These are phyloP conservation scores for Xenoacremonium recifei DNA, from an alignment of 2,329 filamentous ascomycete species.

Conservation along the genomic window DNA sequence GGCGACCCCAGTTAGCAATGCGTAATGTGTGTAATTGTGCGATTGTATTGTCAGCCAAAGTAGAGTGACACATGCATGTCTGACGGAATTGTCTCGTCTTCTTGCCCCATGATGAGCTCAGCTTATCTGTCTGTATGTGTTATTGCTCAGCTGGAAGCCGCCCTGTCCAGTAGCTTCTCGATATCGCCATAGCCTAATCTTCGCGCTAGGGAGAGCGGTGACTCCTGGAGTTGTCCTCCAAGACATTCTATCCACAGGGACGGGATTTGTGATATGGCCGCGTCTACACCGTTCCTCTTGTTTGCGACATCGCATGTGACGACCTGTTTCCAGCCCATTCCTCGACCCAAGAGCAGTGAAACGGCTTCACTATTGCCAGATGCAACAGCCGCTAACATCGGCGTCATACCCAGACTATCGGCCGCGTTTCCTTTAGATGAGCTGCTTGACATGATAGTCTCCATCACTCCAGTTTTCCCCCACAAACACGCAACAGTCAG, in stretches of 20 bases:
- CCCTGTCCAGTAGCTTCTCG: neutral
- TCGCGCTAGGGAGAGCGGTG: neutral
- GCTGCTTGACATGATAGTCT: neutral
- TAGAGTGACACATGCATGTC: no score
- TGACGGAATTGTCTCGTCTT: neutral
- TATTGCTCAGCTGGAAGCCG: neutral
- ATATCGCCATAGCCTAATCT: neutral
- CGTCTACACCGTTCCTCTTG: no score
- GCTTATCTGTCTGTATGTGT: neutral
- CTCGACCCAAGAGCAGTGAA: neutral
- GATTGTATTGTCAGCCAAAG: no score
- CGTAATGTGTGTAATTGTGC: no score
- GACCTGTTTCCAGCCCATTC: no score
- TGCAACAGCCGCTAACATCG: neutral
- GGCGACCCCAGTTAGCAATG: no score
- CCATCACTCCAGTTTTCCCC: neutral
- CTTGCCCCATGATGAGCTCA: neutral
- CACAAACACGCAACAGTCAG: neutral
- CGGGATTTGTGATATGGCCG: no score
- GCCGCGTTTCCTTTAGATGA: neutral
- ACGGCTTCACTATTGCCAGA: neutral
- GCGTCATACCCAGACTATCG: neutral
- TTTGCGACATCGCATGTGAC: no score
- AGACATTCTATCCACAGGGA: no score
- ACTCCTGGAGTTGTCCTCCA: neutral